phyloP scores from a whole-genome alignment of 2,329 filamentous ascomycete genomes.

The Penicillium sp. region DNA sequence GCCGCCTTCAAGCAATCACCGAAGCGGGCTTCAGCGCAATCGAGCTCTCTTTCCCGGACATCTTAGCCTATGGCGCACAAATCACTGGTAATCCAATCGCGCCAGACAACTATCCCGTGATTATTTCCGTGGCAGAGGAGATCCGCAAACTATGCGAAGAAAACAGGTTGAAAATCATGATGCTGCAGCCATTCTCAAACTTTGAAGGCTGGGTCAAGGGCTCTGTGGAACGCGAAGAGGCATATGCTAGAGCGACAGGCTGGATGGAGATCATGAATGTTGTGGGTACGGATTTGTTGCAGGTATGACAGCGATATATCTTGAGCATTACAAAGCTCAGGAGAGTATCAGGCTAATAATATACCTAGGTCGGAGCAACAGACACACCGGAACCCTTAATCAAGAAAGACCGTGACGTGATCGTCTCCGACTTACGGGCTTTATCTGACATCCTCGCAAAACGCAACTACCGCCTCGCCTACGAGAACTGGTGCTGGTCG shows the following conservation, averaged over 20 bases:
- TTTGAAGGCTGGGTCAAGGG: slow-evolving; percentile 70
- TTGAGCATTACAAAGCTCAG: rapidly evolving
- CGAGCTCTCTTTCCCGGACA: slow-evolving; percentile 72
- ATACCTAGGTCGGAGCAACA: slow-evolving; percentile 57
- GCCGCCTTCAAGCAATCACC: slow-evolving; percentile 42
- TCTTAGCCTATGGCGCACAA: slow-evolving; percentile 60
- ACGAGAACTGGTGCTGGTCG: slow-evolving; percentile 82
- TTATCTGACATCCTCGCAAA: slow-evolving; percentile 62
- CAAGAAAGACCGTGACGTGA: slow-evolving; percentile 46
- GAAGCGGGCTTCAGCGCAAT: slow-evolving; percentile 57
- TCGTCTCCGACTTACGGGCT: slow-evolving; percentile 61
- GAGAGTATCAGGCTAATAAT: neutral
- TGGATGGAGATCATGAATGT: slow-evolving; percentile 73
- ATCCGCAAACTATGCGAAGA: slow-evolving; percentile 56
- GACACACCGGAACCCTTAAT: slow-evolving; percentile 59
- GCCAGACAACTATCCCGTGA: slow-evolving; percentile 58
- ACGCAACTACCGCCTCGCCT: slow-evolving; percentile 62
- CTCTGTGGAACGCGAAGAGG: slow-evolving; percentile 58
- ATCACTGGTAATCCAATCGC: slow-evolving; percentile 52
- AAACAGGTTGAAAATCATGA: slow-evolving; percentile 60
- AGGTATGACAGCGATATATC: slow-evolving; percentile 46
- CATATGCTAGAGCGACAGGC: slow-evolving; percentile 60
- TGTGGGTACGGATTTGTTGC: slow-evolving; percentile 67
- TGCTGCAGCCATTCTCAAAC: slow-evolving; percentile 73
- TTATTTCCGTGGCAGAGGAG: slow-evolving; percentile 55